Evolutionary conservation across 371 early-diverging fungal species (phyloP).

Genomic region (Cokeromyces recurvatus): DNA sequence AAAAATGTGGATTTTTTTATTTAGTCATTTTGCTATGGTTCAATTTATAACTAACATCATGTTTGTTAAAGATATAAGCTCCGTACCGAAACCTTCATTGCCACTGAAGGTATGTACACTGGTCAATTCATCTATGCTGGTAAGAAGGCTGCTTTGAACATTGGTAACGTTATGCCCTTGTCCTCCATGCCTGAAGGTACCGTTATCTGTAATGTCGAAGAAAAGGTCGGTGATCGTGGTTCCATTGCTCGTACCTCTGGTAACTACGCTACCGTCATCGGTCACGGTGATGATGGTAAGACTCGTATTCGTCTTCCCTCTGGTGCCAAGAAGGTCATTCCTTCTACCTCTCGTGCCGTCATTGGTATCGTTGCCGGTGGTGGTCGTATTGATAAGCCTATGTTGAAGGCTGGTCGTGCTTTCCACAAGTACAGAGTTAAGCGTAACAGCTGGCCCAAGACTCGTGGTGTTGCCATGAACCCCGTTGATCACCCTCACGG

Average conservation of each 20-base stretch:
- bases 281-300: slow-evolving; percentile 98
- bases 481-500: slow-evolving; percentile 90
- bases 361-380: slow-evolving; percentile 99
- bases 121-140: slow-evolving; percentile 99
- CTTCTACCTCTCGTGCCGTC: slow-evolving; percentile 91
- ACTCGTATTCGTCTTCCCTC: slow-evolving; percentile 97
- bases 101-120: slow-evolving; percentile 99
- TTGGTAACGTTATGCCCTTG: slow-evolving; percentile 97
- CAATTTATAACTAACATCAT: too few species aligned
- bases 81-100: slow-evolving; percentile 91
- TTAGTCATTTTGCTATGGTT: too few species aligned
- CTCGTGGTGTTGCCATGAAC: slow-evolving; percentile 99
- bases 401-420: slow-evolving; percentile 99
- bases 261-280: slow-evolving; percentile 98
- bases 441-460: slow-evolving; percentile 99
- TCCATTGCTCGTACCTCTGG: slow-evolving; percentile 97
- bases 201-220: slow-evolving; percentile 98
- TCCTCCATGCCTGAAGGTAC: slow-evolving; percentile 99
- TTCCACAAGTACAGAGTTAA: slow-evolving; percentile 98
- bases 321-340: slow-evolving; percentile 97
- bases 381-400: slow-evolving; percentile 99
- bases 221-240: slow-evolving; percentile 97
- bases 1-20: neutral
- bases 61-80: too few species aligned
- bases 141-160: slow-evolving; percentile 93